phyloP scores from a whole-genome alignment of 1,284 basidiomycete species.

The Ceratobasidium sp. region DNA sequence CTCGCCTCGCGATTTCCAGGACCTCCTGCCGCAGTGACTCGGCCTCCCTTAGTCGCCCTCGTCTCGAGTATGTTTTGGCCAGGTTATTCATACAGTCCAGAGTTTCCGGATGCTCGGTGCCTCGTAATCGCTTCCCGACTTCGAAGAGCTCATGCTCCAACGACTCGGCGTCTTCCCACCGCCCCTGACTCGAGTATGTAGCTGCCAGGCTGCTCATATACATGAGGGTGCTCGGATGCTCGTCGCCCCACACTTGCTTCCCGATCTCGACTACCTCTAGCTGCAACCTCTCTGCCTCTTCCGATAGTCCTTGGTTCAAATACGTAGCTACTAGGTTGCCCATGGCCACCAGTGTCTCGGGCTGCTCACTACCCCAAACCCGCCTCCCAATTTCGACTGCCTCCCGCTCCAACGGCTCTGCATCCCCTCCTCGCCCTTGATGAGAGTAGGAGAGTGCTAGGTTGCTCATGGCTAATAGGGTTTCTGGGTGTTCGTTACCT shows the following conservation, averaged over 20 bases:
- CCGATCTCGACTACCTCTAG: not conserved
- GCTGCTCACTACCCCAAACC: constrained; percentile 2
- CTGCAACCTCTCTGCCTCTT: not conserved
- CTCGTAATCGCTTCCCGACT: not conserved
- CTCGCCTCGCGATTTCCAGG: too few relatives aligned
- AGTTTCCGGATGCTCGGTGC: not conserved
- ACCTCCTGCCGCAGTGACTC: not conserved
- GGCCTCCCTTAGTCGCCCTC: not conserved
- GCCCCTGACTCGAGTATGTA: not conserved
- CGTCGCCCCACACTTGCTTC: not conserved
- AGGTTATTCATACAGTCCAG: not conserved
- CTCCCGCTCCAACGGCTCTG: not conserved
- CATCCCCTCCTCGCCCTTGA: not conserved
- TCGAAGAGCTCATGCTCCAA: not conserved
- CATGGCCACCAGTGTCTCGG: not conserved
- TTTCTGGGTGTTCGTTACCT: not conserved
- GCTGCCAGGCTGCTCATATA: not conserved
- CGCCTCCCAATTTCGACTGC: not conserved
- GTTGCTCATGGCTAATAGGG: not conserved
- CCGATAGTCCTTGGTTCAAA: not conserved
- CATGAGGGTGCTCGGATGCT: not conserved
- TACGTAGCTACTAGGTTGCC: not conserved
- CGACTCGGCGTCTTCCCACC: not conserved
- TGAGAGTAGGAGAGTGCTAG: not conserved
- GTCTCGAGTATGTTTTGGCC: not conserved